Conservation (phyloP, 2,329 filamentous ascomycete species). For the Aspergillus tanneri region DNA sequence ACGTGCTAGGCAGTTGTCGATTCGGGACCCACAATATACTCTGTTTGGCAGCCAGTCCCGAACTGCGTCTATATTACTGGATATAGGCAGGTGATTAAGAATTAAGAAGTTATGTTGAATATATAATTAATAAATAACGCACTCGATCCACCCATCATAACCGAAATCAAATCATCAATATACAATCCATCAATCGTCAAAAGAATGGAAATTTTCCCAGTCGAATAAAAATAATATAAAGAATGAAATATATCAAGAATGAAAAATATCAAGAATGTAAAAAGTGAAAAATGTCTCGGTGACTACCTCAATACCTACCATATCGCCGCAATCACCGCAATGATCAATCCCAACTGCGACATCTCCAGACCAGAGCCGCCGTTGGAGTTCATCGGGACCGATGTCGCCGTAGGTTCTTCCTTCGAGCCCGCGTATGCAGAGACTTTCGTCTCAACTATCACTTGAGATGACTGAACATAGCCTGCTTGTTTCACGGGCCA, state of each 20-base stretch:
- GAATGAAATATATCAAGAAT: not conserved
- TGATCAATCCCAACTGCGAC: slow-evolving; percentile 19
- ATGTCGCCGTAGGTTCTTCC: too few relatives aligned
- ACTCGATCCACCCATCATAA: not conserved
- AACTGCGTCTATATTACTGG: too few relatives aligned
- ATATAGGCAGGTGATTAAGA: too few relatives aligned
- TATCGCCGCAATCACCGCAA: slow-evolving; percentile 22
- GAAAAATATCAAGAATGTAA: not conserved
- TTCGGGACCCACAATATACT: too few relatives aligned
- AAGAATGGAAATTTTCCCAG: not conserved
- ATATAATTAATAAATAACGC: too few relatives aligned
- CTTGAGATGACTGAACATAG: slow-evolving; percentile 33
- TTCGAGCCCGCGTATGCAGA: slow-evolving; percentile 9
- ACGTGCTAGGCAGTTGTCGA: too few relatives aligned
- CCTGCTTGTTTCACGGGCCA: slow-evolving; percentile 12
- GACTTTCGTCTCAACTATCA: slow-evolving; percentile 26
- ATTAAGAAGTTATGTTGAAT: too few relatives aligned
- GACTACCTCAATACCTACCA: not conserved
- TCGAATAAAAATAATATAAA: not conserved
- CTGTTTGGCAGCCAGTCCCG: too few relatives aligned
- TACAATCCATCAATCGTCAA: slow-evolving; percentile 7
- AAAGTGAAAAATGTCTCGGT: not conserved
- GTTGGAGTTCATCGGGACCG: too few relatives aligned
- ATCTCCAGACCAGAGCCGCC: slow-evolving; percentile 15
- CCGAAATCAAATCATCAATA: not conserved